Percentiles rank a stretch among this genome's conserved stretches.
Conservation (phyloP, 352 stramenopile species). For the Globisporangium apiculatum region DNA sequence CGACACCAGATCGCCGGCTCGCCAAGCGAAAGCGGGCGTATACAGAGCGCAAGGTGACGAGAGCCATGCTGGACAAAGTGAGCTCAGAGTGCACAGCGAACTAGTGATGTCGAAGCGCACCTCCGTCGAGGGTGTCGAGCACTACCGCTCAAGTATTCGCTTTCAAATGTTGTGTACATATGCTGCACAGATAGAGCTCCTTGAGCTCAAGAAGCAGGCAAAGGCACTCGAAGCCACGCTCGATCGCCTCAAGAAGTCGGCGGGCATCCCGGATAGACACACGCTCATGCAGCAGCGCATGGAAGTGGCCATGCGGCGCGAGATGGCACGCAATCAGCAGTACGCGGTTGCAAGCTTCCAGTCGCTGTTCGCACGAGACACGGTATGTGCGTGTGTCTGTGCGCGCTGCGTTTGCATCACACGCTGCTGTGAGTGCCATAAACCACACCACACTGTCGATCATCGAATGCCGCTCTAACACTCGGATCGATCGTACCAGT, state of each 20-base stretch:
- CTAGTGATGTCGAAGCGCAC: neutral
- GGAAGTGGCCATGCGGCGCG: slow-evolving; percentile 4
- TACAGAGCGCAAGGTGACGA: slow-evolving; percentile 5
- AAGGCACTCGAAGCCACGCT: slow-evolving; percentile 1
- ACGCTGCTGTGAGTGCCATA: no score
- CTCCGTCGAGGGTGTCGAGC: neutral
- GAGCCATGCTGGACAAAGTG: neutral
- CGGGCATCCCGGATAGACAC: slow-evolving; percentile 3
- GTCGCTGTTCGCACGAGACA: slow-evolving; percentile 4
- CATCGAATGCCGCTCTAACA: no score
- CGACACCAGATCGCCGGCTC: neutral
- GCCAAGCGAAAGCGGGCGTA: slow-evolving; percentile 5
- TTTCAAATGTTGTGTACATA: neutral
- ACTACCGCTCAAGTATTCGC: neutral
- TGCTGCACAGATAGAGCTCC: slow-evolving; percentile 1
- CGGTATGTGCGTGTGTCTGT: neutral
- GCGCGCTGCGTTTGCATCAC: no score
- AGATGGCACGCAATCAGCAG: slow-evolving; percentile 6
- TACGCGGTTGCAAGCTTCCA: slow-evolving; percentile 7
- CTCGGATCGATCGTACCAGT: no score
- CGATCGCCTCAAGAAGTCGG: slow-evolving; percentile 4
- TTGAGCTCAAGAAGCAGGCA: slow-evolving; percentile 1
- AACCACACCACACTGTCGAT: no score
- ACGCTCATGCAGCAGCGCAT: slow-evolving; percentile 4
- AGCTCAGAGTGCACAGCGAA: neutral